phyloP scores from a whole-genome alignment of 2,329 filamentous ascomycete species.

The Cercospora zeae-maydis region DNA sequence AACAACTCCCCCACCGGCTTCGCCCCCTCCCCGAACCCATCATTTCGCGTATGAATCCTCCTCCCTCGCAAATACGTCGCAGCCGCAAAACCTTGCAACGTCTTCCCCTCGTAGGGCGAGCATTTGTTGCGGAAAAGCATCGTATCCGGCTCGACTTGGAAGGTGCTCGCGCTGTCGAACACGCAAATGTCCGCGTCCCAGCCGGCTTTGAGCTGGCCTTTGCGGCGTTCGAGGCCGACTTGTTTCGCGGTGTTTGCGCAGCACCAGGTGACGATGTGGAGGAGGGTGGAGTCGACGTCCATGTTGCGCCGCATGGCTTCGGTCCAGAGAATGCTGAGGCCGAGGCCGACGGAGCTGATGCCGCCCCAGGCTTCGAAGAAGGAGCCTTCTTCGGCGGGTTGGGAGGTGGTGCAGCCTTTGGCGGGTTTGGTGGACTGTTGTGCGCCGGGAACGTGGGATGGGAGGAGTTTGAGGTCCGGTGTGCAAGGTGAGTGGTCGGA shows the following conservation, averaged over 20 bases:
- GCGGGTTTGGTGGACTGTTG: constrained; percentile 24
- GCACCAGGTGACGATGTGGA: constrained; percentile 82
- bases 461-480: constrained; percentile 85
- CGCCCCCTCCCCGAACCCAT: constrained; percentile 53
- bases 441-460: constrained; percentile 59
- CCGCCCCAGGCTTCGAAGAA: constrained; percentile 97
- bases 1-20: constrained; percentile 50
- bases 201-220: constrained; percentile 76
- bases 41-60: constrained; percentile 69
- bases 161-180: constrained; percentile 80
- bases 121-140: constrained; percentile 96
- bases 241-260: constrained; percentile 82
- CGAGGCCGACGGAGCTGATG: constrained; percentile 88
- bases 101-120: constrained; percentile 81
- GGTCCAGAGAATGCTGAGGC: constrained; percentile 85
- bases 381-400: constrained; percentile 71
- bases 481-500: constrained; percentile 97
- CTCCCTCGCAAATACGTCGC: constrained; percentile 82
- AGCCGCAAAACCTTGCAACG: constrained; percentile 70
- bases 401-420: constrained; percentile 39
- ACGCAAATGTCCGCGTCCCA: constrained; percentile 89
- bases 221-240: constrained; percentile 75
- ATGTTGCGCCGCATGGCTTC: constrained; percentile 62
- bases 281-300: constrained; percentile 53
- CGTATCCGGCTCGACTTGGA: constrained; percentile 64